These are phyloP conservation scores for Cercospora janseana DNA, from an alignment of 2,329 filamentous ascomycete genomes.

Conservation along the genomic window DNA sequence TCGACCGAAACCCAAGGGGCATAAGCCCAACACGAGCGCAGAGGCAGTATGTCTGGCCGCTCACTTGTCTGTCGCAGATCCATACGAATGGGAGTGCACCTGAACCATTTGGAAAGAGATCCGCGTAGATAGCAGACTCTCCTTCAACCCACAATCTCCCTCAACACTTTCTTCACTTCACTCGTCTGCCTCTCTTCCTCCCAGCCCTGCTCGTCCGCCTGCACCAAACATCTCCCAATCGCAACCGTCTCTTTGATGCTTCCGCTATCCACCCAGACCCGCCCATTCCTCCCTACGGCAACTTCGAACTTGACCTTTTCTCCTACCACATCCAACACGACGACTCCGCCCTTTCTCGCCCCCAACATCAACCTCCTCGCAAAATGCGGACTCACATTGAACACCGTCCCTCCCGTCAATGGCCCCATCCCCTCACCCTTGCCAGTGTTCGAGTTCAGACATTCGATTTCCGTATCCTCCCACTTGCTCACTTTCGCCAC, in stretches of 20 bases:
- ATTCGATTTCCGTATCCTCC: constrained; percentile 87
- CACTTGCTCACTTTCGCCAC: constrained; percentile 74
- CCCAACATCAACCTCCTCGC: constrained; percentile 70
- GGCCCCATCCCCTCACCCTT: constrained; percentile 86
- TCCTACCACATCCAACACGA: constrained; percentile 76
- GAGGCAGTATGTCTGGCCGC: too few species aligned
- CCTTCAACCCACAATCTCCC: constrained; percentile 45
- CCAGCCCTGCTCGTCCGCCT: constrained; percentile 69
- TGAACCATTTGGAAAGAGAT: too few species aligned
- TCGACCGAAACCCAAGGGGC: background rate
- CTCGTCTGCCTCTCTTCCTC: constrained; percentile 67
- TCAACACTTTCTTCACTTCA: constrained; percentile 65
- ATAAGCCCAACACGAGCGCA: too few species aligned
- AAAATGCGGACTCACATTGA: constrained; percentile 74
- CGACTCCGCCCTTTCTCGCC: constrained; percentile 61
- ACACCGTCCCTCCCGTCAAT: constrained; percentile 81
- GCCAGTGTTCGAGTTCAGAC: constrained; percentile 79
- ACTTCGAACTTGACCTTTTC: constrained; percentile 87
- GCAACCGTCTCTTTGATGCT: constrained; percentile 69
- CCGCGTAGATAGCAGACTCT: too few species aligned
- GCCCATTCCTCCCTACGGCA: constrained; percentile 87
- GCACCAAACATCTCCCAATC: constrained; percentile 73
- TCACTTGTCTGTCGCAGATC: too few species aligned
- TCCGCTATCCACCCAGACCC: constrained; percentile 85
- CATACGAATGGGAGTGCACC: too few species aligned